Base-by-base conservation (phyloP, 164 flowering plant species). In the Euptelea pleiosperma region DNA sequence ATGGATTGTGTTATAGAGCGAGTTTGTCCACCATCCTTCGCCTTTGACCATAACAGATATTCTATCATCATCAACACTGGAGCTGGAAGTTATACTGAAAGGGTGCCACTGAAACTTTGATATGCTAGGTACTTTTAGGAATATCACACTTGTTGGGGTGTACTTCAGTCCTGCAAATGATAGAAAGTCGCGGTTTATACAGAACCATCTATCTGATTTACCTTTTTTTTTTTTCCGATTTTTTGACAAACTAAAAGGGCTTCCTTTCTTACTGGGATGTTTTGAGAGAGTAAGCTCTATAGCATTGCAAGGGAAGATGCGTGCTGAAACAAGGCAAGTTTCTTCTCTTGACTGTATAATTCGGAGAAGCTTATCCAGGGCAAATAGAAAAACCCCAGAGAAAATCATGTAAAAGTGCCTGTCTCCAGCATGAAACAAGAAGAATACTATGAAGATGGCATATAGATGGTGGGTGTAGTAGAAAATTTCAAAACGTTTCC, bases 401-500 rank as follows among this genome's bases (percentile, higher is more conserved):
- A 91, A 78, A 14, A 89, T 77, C 73, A 64, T 75, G 60, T 89
- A 91, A 66, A 89, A 91, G 46, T 86, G 94, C 29, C 92, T 69
- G 37, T 91, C 96, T 62, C 98, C 98, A 30, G 65, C 79, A 69
- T 89, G 98, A 59, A 89, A 75, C 81, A 87, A 63, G 87, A 84
- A 85, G 65, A 82, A 81, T 28, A 79, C 44, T 11, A 89, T 41
- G 74, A 90, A 87, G 53, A 82, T 68, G 25, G 68, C 55, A 71
- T 90, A 87, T 8, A 90, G 65, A 71, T 87, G 97, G 70, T 90
- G 97, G 16, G 82, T 82, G 72, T 81, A 81, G 68, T 84, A 90
- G 78, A 90, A 87, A 11, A 85, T 35, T 62, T 87, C 87, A 56
- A 90, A 90, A 56, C 58, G 59, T 55, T 58, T 83, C 68, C 95